phyloP scores from a whole-genome alignment of 805 yeast species.

The Candida michaelii region DNA sequence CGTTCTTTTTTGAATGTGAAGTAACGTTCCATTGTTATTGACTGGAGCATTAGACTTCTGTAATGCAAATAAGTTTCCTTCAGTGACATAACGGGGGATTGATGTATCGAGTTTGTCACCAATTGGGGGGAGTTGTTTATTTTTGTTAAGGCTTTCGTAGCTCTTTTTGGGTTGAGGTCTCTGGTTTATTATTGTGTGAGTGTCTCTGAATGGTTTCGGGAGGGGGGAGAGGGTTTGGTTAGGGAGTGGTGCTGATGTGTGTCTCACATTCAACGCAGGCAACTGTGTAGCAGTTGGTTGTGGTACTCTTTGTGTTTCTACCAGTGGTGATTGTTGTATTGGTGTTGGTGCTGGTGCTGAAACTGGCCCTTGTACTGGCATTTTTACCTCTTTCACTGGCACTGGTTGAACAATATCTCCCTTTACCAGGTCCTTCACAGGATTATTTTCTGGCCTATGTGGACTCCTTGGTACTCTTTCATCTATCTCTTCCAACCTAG shows the following conservation, averaged over 20 bases:
- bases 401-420: no score
- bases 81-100: constrained; percentile 12
- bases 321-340: neutral
- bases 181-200: neutral
- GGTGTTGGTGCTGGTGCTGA: neutral
- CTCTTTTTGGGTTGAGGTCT: constrained; percentile 6
- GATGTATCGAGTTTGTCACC: constrained; percentile 6
- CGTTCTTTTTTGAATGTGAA: constrained; percentile 22
- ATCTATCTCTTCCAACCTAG: constrained; percentile 1
- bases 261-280: neutral
- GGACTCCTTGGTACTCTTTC: neutral
- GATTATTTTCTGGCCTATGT: no score
- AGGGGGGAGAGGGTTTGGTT: neutral
- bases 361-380: neutral
- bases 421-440: no score
- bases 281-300: neutral
- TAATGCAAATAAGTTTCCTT: constrained; percentile 14
- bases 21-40: constrained; percentile 7
- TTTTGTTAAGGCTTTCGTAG: neutral
- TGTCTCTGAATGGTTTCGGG: constrained; percentile 7
- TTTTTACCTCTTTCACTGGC: no score
- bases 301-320: no score
- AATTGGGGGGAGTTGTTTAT: constrained; percentile 12
- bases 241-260: constrained; percentile 5
- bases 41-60: constrained; percentile 15